Base-by-base conservation (phyloP, 2,329 filamentous ascomycete species). In the Pseudogymnoascus sp. region DNA sequence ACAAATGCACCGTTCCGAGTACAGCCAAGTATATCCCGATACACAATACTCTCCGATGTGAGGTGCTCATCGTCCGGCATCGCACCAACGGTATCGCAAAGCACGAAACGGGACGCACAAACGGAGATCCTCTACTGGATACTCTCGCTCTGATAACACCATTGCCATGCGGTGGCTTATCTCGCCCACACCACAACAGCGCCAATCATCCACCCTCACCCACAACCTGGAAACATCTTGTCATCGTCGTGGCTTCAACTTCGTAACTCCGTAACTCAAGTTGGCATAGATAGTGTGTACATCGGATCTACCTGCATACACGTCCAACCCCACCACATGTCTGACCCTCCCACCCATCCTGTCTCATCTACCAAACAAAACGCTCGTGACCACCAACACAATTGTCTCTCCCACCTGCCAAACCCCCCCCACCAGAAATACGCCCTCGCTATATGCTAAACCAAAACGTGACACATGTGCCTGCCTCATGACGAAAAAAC, bases 401-500 rank as follows among this genome's bases (percentile, higher is more conserved):
- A 11, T 8, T 47, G 18, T 47, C 21, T 47, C 42, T 47, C 42
- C 21, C 21, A 26, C 42, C 42, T 47, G 18, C 16, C 42, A 47
- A 47, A 11, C 18, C 18, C 42, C 40, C 10, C 39, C 18, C 42
- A 34, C 42, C 16, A 47, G 21, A 45, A 21, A 42, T 42, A 51
- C 45, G 45, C 45, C 45, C 45, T 29, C 45, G 45, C 45, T 51
- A 51, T 51, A 51, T 51, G 45, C 45, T 51, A 51, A 51, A 51
- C 23, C 45, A 51, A 21, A 51, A 23, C 42, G 42, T 47, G 42
- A 47, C 42, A 11, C 42, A 47, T 47, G 16, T 21, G 16, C 39
- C 18, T 5, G 40, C 42, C 42, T 23, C 6, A 26, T 23, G 42
- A 23, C 42, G 11, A 23, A 47, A 47, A 47, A 47, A 23, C 14